These are phyloP conservation scores for Neurospora discreta DNA, from an alignment of 495 filamentous ascomycete species.

Conservation along the genomic window DNA sequence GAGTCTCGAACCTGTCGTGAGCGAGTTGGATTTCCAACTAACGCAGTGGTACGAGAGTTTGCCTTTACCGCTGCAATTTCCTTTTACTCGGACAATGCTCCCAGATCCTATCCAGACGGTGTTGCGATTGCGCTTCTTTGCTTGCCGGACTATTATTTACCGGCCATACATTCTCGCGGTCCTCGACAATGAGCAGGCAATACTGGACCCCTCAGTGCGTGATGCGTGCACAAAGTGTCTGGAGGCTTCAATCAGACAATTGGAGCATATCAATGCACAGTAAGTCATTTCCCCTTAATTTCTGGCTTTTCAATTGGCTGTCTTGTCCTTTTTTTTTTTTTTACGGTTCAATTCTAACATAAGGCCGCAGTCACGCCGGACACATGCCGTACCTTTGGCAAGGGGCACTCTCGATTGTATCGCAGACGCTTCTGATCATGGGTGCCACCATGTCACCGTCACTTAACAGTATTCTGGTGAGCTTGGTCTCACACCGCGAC, in stretches of 20 bases:
- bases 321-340: slow-evolving; percentile 12
- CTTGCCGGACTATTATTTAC: slow-evolving; percentile 77
- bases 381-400: slow-evolving; percentile 85
- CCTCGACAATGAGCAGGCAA: slow-evolving; percentile 62
- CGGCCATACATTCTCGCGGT: slow-evolving; percentile 73
- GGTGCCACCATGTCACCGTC: slow-evolving; percentile 73
- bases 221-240: slow-evolving; percentile 71
- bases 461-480: slow-evolving; percentile 54
- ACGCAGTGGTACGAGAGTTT: slow-evolving; percentile 77
- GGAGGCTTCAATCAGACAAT: slow-evolving; percentile 69
- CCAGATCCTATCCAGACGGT: slow-evolving; percentile 70
- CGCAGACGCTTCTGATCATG: slow-evolving; percentile 71
- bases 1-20: slow-evolving; percentile 62
- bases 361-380: slow-evolving; percentile 55
- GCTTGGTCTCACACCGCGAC: slow-evolving; percentile 40
- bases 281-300: slow-evolving; percentile 30
- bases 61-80: slow-evolving; percentile 63
- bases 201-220: slow-evolving; percentile 54
- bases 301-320: slow-evolving; percentile 6
- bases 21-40: slow-evolving; percentile 70
- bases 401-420: slow-evolving; percentile 70
- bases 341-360: slow-evolving; percentile 29
- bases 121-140: slow-evolving; percentile 65
- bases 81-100: slow-evolving; percentile 50
- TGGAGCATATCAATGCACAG: slow-evolving; percentile 69